phyloP scores from a whole-genome alignment of 2,329 filamentous ascomycete genomes.

The Scytalidium sp. region DNA sequence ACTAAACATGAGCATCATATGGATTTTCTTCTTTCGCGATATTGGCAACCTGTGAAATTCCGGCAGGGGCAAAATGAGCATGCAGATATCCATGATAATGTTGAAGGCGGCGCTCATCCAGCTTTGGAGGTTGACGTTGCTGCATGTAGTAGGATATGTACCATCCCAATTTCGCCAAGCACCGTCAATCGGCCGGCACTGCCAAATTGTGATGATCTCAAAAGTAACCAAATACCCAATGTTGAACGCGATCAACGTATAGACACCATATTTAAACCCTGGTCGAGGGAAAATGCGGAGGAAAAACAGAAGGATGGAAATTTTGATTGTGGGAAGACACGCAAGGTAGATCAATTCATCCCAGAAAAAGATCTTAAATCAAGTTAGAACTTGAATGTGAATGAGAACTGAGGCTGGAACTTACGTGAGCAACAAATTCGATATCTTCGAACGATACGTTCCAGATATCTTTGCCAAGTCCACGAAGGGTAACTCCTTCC shows the following conservation, averaged over 20 bases:
- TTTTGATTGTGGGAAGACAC: slow-evolving; percentile 6
- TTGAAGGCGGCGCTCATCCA: slow-evolving; percentile 50
- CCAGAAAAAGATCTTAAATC: slow-evolving; percentile 3
- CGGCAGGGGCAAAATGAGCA: slow-evolving; percentile 47
- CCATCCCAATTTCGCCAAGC: slow-evolving; percentile 53
- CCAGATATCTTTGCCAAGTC: neutral
- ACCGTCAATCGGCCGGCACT: slow-evolving; percentile 48
- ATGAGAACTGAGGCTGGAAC: neutral
- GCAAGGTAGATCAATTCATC: slow-evolving; percentile 10
- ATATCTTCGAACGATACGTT: neutral
- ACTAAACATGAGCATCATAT: slow-evolving; percentile 48
- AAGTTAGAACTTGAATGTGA: neutral
- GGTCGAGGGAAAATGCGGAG: slow-evolving; percentile 7
- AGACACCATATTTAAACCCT: slow-evolving; percentile 2
- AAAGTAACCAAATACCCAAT: slow-evolving; percentile 9
- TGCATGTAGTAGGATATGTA: slow-evolving; percentile 42
- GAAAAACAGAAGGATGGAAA: slow-evolving; percentile 10
- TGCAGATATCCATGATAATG: slow-evolving; percentile 49
- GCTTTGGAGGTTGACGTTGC: slow-evolving; percentile 44
- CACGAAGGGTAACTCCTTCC: neutral
- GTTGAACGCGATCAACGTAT: slow-evolving; percentile 1
- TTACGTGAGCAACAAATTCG: neutral
- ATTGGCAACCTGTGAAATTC: slow-evolving; percentile 40
- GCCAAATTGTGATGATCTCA: slow-evolving; percentile 16
- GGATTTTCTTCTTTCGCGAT: slow-evolving; percentile 43